These are phyloP conservation scores for Lipomyces kockii DNA, from an alignment of 805 yeast species.

Conservation along the genomic window DNA sequence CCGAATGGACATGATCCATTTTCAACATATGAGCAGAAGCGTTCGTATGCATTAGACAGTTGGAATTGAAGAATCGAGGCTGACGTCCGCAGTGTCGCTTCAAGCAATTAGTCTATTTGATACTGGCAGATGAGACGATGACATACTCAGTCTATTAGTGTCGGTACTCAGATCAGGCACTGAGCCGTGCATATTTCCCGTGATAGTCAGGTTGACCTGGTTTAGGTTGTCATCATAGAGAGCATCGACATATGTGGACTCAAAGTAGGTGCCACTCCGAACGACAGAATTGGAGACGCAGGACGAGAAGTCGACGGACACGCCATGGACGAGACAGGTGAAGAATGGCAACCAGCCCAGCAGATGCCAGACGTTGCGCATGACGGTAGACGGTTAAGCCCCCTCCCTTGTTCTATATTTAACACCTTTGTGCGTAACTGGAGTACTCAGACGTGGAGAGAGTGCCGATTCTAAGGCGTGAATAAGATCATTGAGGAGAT, in stretches of 20 bases:
- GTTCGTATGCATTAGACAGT: slow-evolving; percentile 33
- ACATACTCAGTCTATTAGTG: slow-evolving; percentile 34
- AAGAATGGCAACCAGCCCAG: background rate
- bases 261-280: slow-evolving; percentile 32
- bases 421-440: background rate
- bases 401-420: background rate
- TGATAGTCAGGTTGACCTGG: slow-evolving; percentile 18
- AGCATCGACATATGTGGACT: slow-evolving; percentile 28
- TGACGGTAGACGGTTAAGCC: background rate
- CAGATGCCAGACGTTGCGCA: background rate
- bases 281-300: slow-evolving; percentile 20
- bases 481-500: background rate
- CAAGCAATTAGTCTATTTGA: background rate
- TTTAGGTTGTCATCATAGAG: slow-evolving; percentile 20
- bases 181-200: slow-evolving; percentile 31
- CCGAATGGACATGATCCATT: slow-evolving; percentile 41
- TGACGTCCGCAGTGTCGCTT: slow-evolving; percentile 40
- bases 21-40: slow-evolving; percentile 40
- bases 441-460: background rate
- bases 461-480: background rate
- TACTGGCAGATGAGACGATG: background rate
- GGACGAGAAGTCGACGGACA: slow-evolving; percentile 18
- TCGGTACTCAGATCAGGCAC: slow-evolving; percentile 26
- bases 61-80: slow-evolving; percentile 38
- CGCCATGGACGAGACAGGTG: slow-evolving; percentile 5